A percentile compares a stretch with the other conserved stretches of the same genome.
Evolutionary conservation across 179 eudicot species (phyloP).

Genomic region (Silene vulgaris): DNA sequence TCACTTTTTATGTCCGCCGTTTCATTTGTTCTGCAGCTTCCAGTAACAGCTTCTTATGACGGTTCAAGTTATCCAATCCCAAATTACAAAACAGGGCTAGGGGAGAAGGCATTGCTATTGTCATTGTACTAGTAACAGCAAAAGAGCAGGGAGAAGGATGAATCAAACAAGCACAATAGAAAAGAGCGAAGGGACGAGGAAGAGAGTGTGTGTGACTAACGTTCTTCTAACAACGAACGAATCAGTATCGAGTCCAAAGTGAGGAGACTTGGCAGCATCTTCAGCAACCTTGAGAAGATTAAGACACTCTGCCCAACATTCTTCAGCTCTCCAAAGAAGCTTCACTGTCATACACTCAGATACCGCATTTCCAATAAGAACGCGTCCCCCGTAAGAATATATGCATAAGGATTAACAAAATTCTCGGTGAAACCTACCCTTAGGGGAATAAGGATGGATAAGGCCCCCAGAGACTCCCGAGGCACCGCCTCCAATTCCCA

Average conservation of each 20-base stretch:
- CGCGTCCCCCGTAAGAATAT: neutral
- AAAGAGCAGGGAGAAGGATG: neutral
- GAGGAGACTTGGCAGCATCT: slow-evolving; percentile 28
- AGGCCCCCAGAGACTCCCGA: slow-evolving; percentile 99
- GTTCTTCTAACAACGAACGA: slow-evolving; percentile 58
- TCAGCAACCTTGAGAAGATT: slow-evolving; percentile 75
- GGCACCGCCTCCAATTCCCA: slow-evolving; percentile 93
- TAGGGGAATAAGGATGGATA: slow-evolving; percentile 93
- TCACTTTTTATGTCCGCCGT: neutral
- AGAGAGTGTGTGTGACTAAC: slow-evolving; percentile 28
- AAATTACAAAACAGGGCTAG: neutral
- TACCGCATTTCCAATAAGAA: neutral
- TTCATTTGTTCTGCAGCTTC: neutral
- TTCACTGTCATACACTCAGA: slow-evolving; percentile 45
- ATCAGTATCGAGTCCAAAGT: slow-evolving; percentile 11
- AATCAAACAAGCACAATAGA: neutral
- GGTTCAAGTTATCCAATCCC: neutral
- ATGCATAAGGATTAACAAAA: neutral
- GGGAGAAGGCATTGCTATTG: neutral
- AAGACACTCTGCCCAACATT: slow-evolving; percentile 82
- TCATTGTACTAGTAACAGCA: neutral
- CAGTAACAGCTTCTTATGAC: neutral
- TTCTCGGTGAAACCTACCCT: slow-evolving; percentile 38
- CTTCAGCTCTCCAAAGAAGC: slow-evolving; percentile 84
- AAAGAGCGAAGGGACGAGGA: neutral